Percentiles rank a stretch among this genome's conserved stretches.
Evolutionary conservation across 2,329 filamentous ascomycete species (phyloP).

Genomic region (Fusarium phyllophilum): DNA sequence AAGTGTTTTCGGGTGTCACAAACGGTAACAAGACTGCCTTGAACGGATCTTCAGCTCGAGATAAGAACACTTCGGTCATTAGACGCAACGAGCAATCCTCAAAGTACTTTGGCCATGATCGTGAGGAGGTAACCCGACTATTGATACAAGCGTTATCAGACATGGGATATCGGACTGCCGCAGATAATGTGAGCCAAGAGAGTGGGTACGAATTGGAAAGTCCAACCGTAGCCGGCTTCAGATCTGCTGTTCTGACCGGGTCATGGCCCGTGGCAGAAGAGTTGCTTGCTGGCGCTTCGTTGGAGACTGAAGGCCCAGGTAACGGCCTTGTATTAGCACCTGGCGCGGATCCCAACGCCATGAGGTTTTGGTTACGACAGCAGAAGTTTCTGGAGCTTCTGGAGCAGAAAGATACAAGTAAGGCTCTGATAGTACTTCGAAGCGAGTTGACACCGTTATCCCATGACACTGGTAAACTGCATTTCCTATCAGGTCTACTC

Average conservation of each 20-base stretch:
- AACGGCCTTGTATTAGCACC: slow-evolving; percentile 79
- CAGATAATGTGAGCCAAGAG: slow-evolving; percentile 77
- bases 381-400: slow-evolving; percentile 95
- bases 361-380: slow-evolving; percentile 89
- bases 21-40: slow-evolving; percentile 62
- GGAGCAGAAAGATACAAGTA: slow-evolving; percentile 76
- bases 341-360: slow-evolving; percentile 78
- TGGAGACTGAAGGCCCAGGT: slow-evolving; percentile 49
- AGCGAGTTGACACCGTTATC: slow-evolving; percentile 88
- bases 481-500: slow-evolving; percentile 86
- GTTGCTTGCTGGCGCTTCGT: slow-evolving; percentile 71
- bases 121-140: slow-evolving; percentile 92
- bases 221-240: slow-evolving; percentile 84
- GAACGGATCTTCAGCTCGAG: slow-evolving; percentile 63
- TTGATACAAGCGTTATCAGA: slow-evolving; percentile 91
- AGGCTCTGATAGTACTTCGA: slow-evolving; percentile 84
- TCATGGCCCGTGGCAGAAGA: slow-evolving; percentile 87
- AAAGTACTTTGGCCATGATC: slow-evolving; percentile 83
- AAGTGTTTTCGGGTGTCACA: slow-evolving; percentile 45
- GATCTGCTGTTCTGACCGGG: slow-evolving; percentile 81
- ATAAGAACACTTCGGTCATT: slow-evolving; percentile 32
- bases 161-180: slow-evolving; percentile 84
- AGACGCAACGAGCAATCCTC: slow-evolving; percentile 27
- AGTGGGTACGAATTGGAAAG: slow-evolving; percentile 92
- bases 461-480: slow-evolving; percentile 79